Base-by-base conservation (phyloP, 2,329 filamentous ascomycete genomes). In the Scytalidium sp. region DNA sequence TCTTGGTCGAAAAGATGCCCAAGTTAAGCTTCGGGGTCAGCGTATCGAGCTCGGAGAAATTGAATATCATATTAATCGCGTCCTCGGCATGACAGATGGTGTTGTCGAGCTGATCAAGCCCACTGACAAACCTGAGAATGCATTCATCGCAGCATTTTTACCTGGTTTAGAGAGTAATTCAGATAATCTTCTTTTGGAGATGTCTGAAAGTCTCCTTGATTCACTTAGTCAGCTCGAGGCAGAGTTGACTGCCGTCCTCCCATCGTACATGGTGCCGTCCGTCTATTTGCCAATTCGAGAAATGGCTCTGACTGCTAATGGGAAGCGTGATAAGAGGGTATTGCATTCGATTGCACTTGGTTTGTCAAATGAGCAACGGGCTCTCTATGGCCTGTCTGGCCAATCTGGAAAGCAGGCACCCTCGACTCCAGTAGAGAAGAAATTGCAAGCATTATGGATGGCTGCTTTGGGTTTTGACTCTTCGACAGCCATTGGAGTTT, bases 31-130 rank as follows among this genome's bases (percentile, higher is more conserved):
- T 19, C 75, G 82, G 32, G 82, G 82, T 1, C 82, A 85, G 59
- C 70, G 82, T 39, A 70, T 85, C 8, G 82, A 85, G 56, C 79
- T 84, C 52, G 78, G 76, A 17, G 82, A 85, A 62, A 84, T 85
- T 25, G 45, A 47, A 76, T 42, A 32, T 22, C 43, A 45, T 25
- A 17, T 49, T n/a, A 19, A 19, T 25, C 21, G 25, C 25, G 8
- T 8, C 7, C 25, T 29, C 13, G 25, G 8, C 7, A 29, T 29
- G 25, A 29, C 13, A 29, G 25, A 29, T 8, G 25, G 8, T 8
- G 25, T 13, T 13, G 25, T 29, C 25, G 25, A 29, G 25, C 8
- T 29, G 7, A 29, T 29, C 25, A 7, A 29, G 25, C 7, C 25
- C 8, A 29, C 25, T 7, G 13, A 13, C 8, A 7, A 29, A 13